Conservation (phyloP, 257 asterid genomes). For the Lithospermum erythrorhizon region DNA sequence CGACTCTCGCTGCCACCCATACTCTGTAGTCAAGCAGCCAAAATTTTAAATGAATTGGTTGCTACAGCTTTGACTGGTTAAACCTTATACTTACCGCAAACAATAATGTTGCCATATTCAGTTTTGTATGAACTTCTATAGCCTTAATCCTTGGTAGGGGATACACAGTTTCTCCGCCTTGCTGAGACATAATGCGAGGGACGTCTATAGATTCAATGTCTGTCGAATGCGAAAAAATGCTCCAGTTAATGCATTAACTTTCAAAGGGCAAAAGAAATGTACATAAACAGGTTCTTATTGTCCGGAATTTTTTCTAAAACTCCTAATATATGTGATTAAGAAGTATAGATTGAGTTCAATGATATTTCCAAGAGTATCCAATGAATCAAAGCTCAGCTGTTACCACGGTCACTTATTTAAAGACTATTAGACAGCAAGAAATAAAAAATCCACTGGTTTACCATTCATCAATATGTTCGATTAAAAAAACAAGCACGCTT, state of each 20-base stretch:
- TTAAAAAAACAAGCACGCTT: neutral
- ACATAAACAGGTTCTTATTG: too few relatives aligned
- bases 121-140: slow-evolving; percentile 85
- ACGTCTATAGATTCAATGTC: slow-evolving; percentile 92
- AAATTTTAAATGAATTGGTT: slow-evolving; percentile 3
- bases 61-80: slow-evolving; percentile 1
- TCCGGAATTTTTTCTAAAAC: slow-evolving; percentile 5
- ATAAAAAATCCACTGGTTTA: neutral
- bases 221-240: slow-evolving; percentile 29
- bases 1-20: slow-evolving; percentile 63
- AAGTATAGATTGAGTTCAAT: too few relatives aligned
- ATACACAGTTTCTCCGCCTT: slow-evolving; percentile 98
- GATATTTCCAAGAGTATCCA: too few relatives aligned
- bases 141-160: slow-evolving; percentile 90
- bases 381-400: neutral
- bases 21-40: slow-evolving; percentile 42
- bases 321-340: neutral
- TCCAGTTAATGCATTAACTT: slow-evolving; percentile 10
- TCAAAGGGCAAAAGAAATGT: too few relatives aligned
- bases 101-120: slow-evolving; percentile 74
- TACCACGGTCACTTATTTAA: neutral
- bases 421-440: neutral
- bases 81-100: slow-evolving; percentile 58
- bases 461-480: neutral
- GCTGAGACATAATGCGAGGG: slow-evolving; percentile 94